Base-by-base conservation (phyloP, 306 rosid genomes). In the Cicer chorassanicum region DNA sequence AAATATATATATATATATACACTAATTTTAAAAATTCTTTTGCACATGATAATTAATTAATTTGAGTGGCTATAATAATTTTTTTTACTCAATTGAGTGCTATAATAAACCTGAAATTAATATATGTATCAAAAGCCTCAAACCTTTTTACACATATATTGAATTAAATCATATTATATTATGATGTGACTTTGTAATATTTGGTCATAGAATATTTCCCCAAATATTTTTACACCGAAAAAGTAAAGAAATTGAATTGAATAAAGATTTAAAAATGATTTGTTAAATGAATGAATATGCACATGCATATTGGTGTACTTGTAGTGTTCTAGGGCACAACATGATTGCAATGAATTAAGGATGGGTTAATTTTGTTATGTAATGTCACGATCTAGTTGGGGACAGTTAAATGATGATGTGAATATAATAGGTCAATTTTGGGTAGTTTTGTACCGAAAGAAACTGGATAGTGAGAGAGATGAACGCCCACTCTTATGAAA, bases 381-480 rank as follows among this genome's bases (percentile, higher is more conserved):
- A 82, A 69, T 79, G 96, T 88, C 96, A 84, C 87, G 79, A 88
- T 88, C 90, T 78, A 13, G 60, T 76, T 65, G 83, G 82, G 86
- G 86, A 59, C 90, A 82, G n/a, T 61, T 69, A 29, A 70, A 78
- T 61, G 10, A 60, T 50, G 78, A 51, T 73, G 86, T 48, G 65
- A 60, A 78, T 71, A 77, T 51, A 45, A 41, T 66, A 72, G 82
- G 50, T 80, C 72, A 77, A 67, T 65, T 69, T 67, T 68, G 73
- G 86, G 81, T 62, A 82, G 61, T 72, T 59, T 70, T 65, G 85
- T 81, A 81, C 85, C 42, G 8, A 73, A 42, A 70, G 49, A 44
- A 78, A 45, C 34, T 50, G 63, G 63, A 70, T 43, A 67, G 80
- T 54, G 75, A 78, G 81, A 65, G 77, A 70, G 65, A 74, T 74